These are phyloP conservation scores for Didymella arachidicola DNA, from an alignment of 2,329 filamentous ascomycete species.

Conservation along the genomic window DNA sequence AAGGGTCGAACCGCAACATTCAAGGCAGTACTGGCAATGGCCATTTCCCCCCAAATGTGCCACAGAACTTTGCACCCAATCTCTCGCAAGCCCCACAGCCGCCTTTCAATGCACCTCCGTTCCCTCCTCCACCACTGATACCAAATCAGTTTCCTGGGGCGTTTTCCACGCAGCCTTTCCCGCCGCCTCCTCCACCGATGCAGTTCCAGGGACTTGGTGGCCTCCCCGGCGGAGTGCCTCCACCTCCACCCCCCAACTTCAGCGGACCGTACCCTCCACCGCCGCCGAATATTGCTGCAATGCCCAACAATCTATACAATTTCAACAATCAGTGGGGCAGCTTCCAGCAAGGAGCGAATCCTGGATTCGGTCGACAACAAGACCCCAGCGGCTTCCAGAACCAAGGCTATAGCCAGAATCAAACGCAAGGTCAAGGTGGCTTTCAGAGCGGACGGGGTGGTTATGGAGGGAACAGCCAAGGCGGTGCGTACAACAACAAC, in stretches of 20 bases:
- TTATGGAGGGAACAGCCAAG: conserved; percentile 23
- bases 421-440: conserved; percentile 23
- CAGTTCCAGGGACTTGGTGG: conserved; percentile 28
- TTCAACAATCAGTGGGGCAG: conserved; percentile 25
- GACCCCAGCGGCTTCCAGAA: conserved; percentile 9
- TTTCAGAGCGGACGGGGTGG: conserved; percentile 29
- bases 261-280: conserved; percentile 33
- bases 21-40: conserved; percentile 13
- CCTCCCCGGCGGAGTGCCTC: conserved; percentile 26
- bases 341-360: conserved; percentile 19
- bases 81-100: conserved; percentile 25
- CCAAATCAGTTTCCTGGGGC: conserved; percentile 31
- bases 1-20: conserved; percentile 15
- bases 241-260: conserved; percentile 38
- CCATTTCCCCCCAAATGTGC: conserved; percentile 17
- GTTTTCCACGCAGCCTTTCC: conserved; percentile 29
- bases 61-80: conserved; percentile 17
- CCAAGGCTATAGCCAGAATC: conserved; percentile 18
- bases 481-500: conserved; percentile 23
- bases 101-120: conserved; percentile 30
- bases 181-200: conserved; percentile 33
- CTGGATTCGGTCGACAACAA: conserved; percentile 17
- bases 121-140: conserved; percentile 26
- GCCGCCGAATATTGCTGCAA: conserved; percentile 28
- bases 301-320: conserved; percentile 24